phyloP scores from a whole-genome alignment of 768 basidiomycete species.

The Kwoniella pini region DNA sequence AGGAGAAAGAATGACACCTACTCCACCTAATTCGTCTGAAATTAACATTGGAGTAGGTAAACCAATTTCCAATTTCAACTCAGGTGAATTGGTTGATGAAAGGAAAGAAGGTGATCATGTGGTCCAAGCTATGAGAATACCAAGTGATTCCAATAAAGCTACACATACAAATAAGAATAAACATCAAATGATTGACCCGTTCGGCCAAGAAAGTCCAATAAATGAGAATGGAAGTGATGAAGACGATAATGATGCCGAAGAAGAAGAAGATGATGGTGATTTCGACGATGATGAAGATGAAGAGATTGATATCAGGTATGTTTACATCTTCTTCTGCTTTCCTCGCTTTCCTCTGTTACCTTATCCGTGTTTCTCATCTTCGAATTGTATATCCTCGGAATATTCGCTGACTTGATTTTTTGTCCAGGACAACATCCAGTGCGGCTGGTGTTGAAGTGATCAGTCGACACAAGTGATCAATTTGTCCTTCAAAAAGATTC shows the following conservation, averaged over 20 bases:
- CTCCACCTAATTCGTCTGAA: slow-evolving; percentile 1
- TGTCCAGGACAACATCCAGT: slow-evolving; percentile 43
- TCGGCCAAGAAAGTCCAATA: slow-evolving; percentile 9
- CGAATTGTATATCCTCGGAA: too few relatives aligned
- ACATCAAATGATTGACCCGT: slow-evolving; percentile 18
- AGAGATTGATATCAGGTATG: slow-evolving; percentile 28
- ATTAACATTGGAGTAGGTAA: background rate
- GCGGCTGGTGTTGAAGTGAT: slow-evolving; percentile 54
- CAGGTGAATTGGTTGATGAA: slow-evolving; percentile 6
- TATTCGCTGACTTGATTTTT: slow-evolving; percentile 10
- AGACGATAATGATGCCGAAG: slow-evolving; percentile 37
- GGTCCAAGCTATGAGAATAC: slow-evolving; percentile 21
- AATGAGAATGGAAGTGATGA: slow-evolving; percentile 5
- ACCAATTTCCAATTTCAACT: too few relatives aligned
- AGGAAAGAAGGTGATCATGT: slow-evolving; percentile 15
- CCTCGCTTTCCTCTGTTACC: background rate
- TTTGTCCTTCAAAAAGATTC: too few relatives aligned
- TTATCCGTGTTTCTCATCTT: too few relatives aligned
- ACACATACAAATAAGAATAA: background rate
- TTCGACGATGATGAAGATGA: slow-evolving; percentile 39
- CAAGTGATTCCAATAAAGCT: background rate
- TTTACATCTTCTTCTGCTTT: background rate
- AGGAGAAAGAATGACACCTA: slow-evolving; percentile 9
- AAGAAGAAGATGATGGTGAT: slow-evolving; percentile 34
- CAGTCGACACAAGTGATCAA: slow-evolving; percentile 38